Percentiles rank a stretch among this genome's conserved stretches.
Conservation (phyloP, 2,329 filamentous ascomycete genomes). For the Dactylellina haptotyla region DNA sequence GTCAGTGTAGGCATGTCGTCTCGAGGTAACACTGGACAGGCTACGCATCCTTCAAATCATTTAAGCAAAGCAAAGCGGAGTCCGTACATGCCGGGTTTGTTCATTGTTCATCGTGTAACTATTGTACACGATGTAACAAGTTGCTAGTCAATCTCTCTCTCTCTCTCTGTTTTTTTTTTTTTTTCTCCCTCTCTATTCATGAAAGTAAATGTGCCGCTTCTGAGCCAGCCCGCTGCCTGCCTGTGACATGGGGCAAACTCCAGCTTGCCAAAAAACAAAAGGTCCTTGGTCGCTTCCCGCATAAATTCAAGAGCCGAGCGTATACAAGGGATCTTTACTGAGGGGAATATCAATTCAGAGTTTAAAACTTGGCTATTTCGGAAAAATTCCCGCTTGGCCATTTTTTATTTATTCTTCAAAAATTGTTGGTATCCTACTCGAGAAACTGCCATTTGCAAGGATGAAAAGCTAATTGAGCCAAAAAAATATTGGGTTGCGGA, state of each 20-base stretch:
- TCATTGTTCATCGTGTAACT: constrained; percentile 14
- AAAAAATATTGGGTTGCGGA: constrained; percentile 2
- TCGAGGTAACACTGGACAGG: constrained; percentile 39
- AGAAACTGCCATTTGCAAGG: neutral
- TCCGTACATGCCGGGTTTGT: neutral
- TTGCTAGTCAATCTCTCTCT: constrained; percentile 15
- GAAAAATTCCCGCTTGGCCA: constrained; percentile 50
- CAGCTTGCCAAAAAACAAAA: constrained; percentile 23
- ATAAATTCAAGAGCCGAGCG: constrained; percentile 30
- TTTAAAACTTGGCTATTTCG: constrained; percentile 32
- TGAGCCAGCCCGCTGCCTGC: constrained; percentile 28
- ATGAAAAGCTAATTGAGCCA: constrained; percentile 3
- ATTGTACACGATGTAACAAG: constrained; percentile 39
- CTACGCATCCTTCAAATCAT: neutral
- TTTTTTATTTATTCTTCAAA: constrained; percentile 6
- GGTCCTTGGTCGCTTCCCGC: constrained; percentile 30
- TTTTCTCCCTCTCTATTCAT: neutral
- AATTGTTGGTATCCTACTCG: neutral
- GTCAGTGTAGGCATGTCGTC: constrained; percentile 14
- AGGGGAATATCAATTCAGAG: constrained; percentile 2
- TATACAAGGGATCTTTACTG: constrained; percentile 13
- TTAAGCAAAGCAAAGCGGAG: neutral
- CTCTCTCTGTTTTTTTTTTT: neutral
- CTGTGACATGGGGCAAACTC: constrained; percentile 32
- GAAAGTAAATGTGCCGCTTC: constrained; percentile 17